phyloP scores from a whole-genome alignment of 2,329 filamentous ascomycete species.

The Albophoma yamanashiensis region DNA sequence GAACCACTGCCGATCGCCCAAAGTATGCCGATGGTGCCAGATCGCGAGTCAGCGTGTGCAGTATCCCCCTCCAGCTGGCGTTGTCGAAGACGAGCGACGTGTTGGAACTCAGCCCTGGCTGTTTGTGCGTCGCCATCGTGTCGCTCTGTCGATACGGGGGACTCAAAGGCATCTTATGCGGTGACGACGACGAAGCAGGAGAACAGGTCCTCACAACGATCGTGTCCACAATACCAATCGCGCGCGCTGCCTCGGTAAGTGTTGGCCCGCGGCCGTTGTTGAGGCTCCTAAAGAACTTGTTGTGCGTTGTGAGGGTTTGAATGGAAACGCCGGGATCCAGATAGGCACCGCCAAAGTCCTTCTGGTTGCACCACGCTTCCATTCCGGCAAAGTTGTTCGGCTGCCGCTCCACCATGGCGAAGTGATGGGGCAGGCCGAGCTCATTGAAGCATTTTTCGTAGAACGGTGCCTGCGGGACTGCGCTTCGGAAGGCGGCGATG shows the following conservation, averaged over 20 bases:
- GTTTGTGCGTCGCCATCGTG: slow-evolving; percentile 9
- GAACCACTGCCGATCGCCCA: slow-evolving; percentile 62
- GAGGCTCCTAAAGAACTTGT: slow-evolving; percentile 37
- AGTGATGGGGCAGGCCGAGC: slow-evolving; percentile 75
- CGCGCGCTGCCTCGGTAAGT: slow-evolving; percentile 64
- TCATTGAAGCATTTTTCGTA: slow-evolving; percentile 79
- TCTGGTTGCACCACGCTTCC: slow-evolving; percentile 61
- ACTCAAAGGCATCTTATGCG: slow-evolving; percentile 37
- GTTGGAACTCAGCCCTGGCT: slow-evolving; percentile 31
- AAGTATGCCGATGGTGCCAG: slow-evolving; percentile 75
- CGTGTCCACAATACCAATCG: slow-evolving; percentile 74
- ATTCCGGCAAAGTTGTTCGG: slow-evolving; percentile 54
- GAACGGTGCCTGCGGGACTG: slow-evolving; percentile 67
- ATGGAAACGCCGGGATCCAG: slow-evolving; percentile 61
- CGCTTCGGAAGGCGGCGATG: slow-evolving; percentile 50
- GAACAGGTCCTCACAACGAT: slow-evolving; percentile 51
- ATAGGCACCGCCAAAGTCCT: slow-evolving; percentile 72
- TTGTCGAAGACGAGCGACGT: slow-evolving; percentile 65
- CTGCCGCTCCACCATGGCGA: slow-evolving; percentile 63
- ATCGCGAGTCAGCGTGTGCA: slow-evolving; percentile 70
- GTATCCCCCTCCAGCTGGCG: slow-evolving; percentile 75
- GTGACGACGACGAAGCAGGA: slow-evolving; percentile 30
- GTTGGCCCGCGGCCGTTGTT: slow-evolving; percentile 41
- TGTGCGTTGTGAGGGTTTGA: slow-evolving; percentile 47
- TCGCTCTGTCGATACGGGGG: slow-evolving; percentile 26